These are phyloP conservation scores for Citrus sinensis DNA, from an alignment of 345 rosid genomes.

Conservation along the genomic window DVS_A1.0 CM039169.1:30580001-30580500, in stretches of 20 bases:
- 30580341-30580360: not conserved
- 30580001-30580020: no score
- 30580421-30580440: conserved; percentile 1
- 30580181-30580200: not conserved
- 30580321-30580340: not conserved
- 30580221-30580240: not conserved
- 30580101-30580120: not conserved
- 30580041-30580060: no score
- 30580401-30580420: not conserved
- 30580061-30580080: no score
- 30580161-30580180: not conserved
- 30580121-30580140: not conserved
- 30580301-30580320: not conserved
- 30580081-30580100: not conserved
- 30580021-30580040: no score
- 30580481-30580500: not conserved
- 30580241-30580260: not conserved
- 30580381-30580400: not conserved
- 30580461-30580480: conserved; percentile 3
- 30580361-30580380: not conserved
- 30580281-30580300: not conserved
- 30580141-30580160: not conserved
- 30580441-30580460: not conserved
- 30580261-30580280: not conserved
- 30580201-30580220: not conserved